phyloP scores from a whole-genome alignment of 2,329 filamentous ascomycete species.

The Coniochaeta sp. region DNA sequence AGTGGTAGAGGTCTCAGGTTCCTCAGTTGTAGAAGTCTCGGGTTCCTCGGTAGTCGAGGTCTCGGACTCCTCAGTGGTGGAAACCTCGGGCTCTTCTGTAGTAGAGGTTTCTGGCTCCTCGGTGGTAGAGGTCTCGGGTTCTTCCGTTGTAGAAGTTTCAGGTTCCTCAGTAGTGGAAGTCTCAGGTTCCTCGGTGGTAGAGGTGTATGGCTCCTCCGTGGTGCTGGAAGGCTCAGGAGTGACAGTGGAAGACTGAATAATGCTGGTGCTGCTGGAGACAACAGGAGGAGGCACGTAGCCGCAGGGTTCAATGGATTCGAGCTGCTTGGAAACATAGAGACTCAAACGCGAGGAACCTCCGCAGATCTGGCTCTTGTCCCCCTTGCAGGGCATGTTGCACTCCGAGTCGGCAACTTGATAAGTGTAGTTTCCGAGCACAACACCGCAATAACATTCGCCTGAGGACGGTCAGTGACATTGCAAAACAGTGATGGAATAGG shows the following conservation, averaged over 20 bases:
- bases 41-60: constrained; percentile 8
- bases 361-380: constrained; percentile 33
- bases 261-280: constrained; percentile 1
- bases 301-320: constrained; percentile 44
- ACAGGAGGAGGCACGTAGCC: constrained; percentile 23
- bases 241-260: not conserved
- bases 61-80: constrained; percentile 5
- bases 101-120: constrained; percentile 4
- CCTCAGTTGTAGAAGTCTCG: not conserved
- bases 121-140: constrained; percentile 1
- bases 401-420: constrained; percentile 24
- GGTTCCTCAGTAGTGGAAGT: constrained; percentile 12
- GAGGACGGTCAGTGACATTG: not conserved
- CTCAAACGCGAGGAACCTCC: constrained; percentile 35
- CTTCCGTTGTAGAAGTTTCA: not conserved
- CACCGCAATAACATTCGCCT: constrained; percentile 43
- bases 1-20: constrained; percentile 1
- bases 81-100: too few relatives aligned
- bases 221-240: constrained; percentile 8
- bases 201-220: constrained; percentile 8
- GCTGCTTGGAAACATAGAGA: constrained; percentile 39
- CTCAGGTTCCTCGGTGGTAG: constrained; percentile 7
- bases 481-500: not conserved
- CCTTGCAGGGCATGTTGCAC: constrained; percentile 47
- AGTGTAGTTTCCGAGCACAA: constrained; percentile 43